Evolutionary conservation across 257 asterid genomes (phyloP).

Genomic region (Penstemon eatonii): DNA sequence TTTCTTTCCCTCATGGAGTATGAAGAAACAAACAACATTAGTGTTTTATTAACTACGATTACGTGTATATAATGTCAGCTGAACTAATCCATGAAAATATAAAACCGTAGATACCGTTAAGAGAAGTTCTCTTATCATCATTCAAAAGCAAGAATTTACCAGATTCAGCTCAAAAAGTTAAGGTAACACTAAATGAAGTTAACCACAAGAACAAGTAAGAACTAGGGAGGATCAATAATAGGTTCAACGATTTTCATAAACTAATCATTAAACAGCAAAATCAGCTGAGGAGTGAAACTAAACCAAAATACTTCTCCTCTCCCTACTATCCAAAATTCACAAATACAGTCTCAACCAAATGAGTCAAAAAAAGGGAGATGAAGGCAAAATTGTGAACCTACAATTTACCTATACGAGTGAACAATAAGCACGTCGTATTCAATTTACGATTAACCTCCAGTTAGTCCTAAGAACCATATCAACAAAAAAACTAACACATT

Average conservation of each 20-base stretch:
- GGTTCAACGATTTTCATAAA: neutral
- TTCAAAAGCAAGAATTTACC: no score
- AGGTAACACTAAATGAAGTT: neutral
- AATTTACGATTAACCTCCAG: slow-evolving; percentile 17
- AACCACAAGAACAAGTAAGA: neutral
- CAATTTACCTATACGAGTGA: slow-evolving; percentile 11
- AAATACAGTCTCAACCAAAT: slow-evolving; percentile 2
- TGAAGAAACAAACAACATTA: no score
- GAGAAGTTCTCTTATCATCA: no score
- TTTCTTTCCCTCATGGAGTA: no score
- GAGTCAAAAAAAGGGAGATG: neutral
- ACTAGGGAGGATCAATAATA: neutral
- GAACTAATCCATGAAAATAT: no score
- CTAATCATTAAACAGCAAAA: slow-evolving; percentile 4
- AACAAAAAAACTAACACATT: no score
- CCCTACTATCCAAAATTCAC: slow-evolving; percentile 19
- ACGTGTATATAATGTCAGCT: no score
- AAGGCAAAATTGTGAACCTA: neutral
- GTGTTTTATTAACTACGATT: no score
- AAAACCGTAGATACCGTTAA: no score
- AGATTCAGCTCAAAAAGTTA: no score
- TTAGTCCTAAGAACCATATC: slow-evolving; percentile 18
- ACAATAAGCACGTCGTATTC: neutral
- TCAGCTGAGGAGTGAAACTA: neutral
- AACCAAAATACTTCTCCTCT: slow-evolving; percentile 7